A percentile compares a stretch with the other conserved stretches of the same genome.
Conservation (phyloP, 108 stramenopile species). For the Skeletonema marinoi region DNA sequence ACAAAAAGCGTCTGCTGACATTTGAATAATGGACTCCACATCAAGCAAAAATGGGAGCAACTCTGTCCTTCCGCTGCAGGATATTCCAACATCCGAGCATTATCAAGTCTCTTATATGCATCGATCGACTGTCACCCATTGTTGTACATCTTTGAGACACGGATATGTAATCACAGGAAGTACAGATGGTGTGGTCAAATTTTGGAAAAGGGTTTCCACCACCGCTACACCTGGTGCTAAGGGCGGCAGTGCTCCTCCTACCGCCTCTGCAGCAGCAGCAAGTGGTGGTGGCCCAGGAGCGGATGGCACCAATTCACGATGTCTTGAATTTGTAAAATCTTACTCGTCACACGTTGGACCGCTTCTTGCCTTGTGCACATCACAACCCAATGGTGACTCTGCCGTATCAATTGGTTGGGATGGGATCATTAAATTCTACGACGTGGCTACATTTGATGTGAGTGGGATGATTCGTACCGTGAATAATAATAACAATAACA, state of each 20-base stretch:
- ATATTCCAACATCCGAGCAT: slow-evolving; percentile 68
- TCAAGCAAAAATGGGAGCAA: not conserved
- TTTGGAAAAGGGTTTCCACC: slow-evolving; percentile 94
- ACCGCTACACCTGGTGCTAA: slow-evolving; percentile 2
- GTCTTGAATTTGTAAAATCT: slow-evolving; percentile 97
- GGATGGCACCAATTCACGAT: slow-evolving; percentile 32
- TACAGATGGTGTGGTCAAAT: slow-evolving; percentile 95
- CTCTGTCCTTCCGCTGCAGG: slow-evolving; percentile 8
- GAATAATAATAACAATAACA: not conserved
- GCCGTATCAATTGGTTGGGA: slow-evolving; percentile 77
- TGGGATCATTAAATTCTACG: slow-evolving; percentile 93
- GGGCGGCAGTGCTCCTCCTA: not conserved
- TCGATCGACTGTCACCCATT: slow-evolving; percentile 84
- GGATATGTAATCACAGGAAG: slow-evolving; percentile 92
- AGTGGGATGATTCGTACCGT: slow-evolving; percentile 69
- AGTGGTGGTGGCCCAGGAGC: not conserved
- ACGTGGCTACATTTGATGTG: slow-evolving; percentile 94
- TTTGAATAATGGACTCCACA: not conserved
- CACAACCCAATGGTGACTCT: slow-evolving; percentile 73
- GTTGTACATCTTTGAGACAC: slow-evolving; percentile 63
- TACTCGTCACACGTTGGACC: slow-evolving; percentile 91
- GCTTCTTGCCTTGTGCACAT: slow-evolving; percentile 61
- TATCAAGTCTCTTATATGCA: slow-evolving; percentile 95
- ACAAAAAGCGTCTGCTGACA: not conserved
- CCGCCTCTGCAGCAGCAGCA: not conserved